A percentile compares a stretch with the other conserved stretches of the same genome.
These are phyloP conservation scores for Fusarium sarcochroum DNA, from an alignment of 2,329 filamentous ascomycete genomes.

Conservation along the genomic window DNA sequence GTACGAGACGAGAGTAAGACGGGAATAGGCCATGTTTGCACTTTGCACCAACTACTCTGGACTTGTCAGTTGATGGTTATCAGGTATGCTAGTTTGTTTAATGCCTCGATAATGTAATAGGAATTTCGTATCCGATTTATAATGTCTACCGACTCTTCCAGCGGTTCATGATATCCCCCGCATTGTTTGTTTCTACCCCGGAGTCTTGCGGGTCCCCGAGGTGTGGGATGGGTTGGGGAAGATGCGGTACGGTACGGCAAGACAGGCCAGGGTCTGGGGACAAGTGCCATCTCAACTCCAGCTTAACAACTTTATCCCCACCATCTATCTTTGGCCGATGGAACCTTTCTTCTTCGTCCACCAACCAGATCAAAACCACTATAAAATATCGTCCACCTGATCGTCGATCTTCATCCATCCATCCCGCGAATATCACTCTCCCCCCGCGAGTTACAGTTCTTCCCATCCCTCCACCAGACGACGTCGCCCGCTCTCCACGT, in stretches of 20 bases:
- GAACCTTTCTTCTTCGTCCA: slow-evolving; percentile 20
- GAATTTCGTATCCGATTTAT: not conserved
- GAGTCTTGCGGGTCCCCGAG: slow-evolving; percentile 13
- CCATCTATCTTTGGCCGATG: slow-evolving; percentile 19
- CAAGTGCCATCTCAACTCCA: slow-evolving; percentile 17
- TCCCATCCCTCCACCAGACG: slow-evolving; percentile 7
- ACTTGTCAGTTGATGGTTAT: too few relatives aligned
- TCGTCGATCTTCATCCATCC: slow-evolving; percentile 28
- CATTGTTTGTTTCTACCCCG: slow-evolving; percentile 9
- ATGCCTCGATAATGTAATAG: not conserved
- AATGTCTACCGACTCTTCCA: slow-evolving; percentile 6
- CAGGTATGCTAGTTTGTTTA: not conserved
- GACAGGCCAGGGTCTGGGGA: slow-evolving; percentile 22
- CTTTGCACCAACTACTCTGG: not conserved
- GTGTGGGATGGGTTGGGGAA: slow-evolving; percentile 16
- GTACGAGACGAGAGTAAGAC: not conserved
- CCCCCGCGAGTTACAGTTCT: slow-evolving; percentile 12
- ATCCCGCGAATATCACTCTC: slow-evolving; percentile 14
- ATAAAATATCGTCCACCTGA: slow-evolving; percentile 35
- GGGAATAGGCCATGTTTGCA: not conserved
- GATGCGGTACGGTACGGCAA: slow-evolving; percentile 1
- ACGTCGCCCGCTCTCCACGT: slow-evolving; percentile 34
- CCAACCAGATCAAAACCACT: slow-evolving; percentile 31
- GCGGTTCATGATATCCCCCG: not conserved
- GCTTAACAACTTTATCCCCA: slow-evolving; percentile 16